Evolutionary conservation across 2,329 filamentous ascomycete species (phyloP).

Genomic region (Aaosphaeria pasadenensis): DNA sequence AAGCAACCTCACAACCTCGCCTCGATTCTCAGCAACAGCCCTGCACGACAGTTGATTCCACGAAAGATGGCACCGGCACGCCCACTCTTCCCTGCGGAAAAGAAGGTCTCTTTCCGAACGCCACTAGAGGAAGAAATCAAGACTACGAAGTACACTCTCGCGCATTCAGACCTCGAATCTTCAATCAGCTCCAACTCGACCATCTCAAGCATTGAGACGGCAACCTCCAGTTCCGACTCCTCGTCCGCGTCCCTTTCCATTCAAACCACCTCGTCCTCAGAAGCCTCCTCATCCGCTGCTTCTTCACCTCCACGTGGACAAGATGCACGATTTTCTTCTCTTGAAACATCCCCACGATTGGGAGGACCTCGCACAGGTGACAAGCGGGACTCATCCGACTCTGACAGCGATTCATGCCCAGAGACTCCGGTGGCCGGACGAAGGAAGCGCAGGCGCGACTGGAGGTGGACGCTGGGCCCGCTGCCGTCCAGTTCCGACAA

Average conservation of each 20-base stretch:
- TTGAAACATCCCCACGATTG: conserved; percentile 21
- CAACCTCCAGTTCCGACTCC: conserved; percentile 9
- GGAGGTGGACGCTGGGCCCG: conserved; percentile 57
- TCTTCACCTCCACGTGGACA: conserved; percentile 12
- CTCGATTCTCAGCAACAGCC: conserved; percentile 48
- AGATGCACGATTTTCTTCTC: conserved; percentile 15
- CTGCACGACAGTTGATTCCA: conserved; percentile 32
- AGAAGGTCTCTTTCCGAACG: conserved; percentile 56
- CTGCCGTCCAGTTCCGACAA: conserved; percentile 22
- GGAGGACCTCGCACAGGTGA: conserved; percentile 32
- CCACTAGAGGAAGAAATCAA: conserved; percentile 59
- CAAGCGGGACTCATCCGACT: conserved; percentile 47
- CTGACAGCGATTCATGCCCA: conserved; percentile 50
- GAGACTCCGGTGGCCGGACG: conserved; percentile 54
- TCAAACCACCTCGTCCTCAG: conserved; percentile 3
- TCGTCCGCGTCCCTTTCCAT: conserved; percentile 12
- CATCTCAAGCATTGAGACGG: conserved; percentile 18
- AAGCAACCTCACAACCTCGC: conserved; percentile 44
- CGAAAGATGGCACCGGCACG: conserved; percentile 42
- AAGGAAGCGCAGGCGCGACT: conserved; percentile 53
- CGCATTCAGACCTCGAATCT: conserved; percentile 54
- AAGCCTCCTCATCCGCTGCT: conserved; percentile 6
- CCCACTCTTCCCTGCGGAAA: conserved; percentile 53
- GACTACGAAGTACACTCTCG: conserved; percentile 53
- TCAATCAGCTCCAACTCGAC: conserved; percentile 34